Evolutionary conservation across 2,329 filamentous ascomycete species (phyloP).

Genomic region (Pyrenochaeta sp.): DNA sequence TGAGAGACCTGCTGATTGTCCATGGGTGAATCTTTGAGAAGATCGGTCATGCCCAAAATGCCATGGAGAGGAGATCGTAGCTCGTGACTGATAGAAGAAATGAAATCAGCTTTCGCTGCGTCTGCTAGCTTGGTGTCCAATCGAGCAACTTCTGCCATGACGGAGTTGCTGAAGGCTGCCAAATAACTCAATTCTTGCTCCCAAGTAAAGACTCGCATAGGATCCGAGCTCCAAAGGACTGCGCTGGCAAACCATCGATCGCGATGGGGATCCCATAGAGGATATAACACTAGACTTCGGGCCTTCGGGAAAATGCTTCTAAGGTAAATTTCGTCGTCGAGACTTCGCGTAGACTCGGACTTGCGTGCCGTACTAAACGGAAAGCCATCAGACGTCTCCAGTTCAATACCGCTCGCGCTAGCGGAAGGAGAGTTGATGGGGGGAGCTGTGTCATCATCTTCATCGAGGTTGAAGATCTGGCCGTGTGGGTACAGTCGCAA

Average conservation of each 20-base stretch:
- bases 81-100: conserved; percentile 68
- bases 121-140: conserved; percentile 49
- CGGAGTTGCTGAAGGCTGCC: conserved; percentile 48
- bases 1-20: conserved; percentile 52
- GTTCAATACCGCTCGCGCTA: conserved; percentile 20
- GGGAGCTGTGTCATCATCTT: conserved; percentile 23
- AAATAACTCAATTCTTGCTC: conserved; percentile 49
- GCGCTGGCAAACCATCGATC: conserved; percentile 49
- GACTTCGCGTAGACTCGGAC: conserved; percentile 37
- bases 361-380: conserved; percentile 31
- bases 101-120: conserved; percentile 63
- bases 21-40: conserved; percentile 41
- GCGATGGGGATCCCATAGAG: conserved; percentile 49
- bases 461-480: conserved; percentile 49
- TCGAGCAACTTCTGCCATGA: conserved; percentile 50
- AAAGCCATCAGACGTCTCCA: conserved; percentile 26
- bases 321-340: conserved; percentile 45
- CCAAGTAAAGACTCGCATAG: conserved; percentile 47
- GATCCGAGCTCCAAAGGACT: conserved; percentile 48
- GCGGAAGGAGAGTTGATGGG: conserved; percentile 25
- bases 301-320: conserved; percentile 45
- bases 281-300: conserved; percentile 48
- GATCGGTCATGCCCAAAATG: conserved; percentile 57
- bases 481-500: conserved; percentile 45
- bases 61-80: conserved; percentile 68